These are phyloP conservation scores for Annulohypoxylon stygium DNA, from an alignment of 495 filamentous ascomycete species.

Conservation along the genomic window DNA sequence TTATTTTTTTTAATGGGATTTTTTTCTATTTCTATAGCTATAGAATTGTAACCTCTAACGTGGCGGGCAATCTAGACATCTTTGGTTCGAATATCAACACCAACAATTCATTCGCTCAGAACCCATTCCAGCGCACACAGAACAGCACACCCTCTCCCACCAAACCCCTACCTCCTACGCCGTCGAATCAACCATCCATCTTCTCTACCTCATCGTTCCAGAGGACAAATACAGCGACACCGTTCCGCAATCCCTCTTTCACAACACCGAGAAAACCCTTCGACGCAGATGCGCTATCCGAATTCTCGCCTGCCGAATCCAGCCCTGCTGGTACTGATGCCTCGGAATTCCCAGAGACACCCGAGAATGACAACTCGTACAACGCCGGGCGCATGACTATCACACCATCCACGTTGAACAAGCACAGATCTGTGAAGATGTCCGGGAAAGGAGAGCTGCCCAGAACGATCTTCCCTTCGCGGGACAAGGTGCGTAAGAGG, in stretches of 20 bases:
- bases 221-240: constrained; percentile 55
- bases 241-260: constrained; percentile 78
- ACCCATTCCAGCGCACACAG: constrained; percentile 53
- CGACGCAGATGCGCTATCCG: constrained; percentile 74
- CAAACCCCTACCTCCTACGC: constrained; percentile 54
- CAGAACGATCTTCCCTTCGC: constrained; percentile 45
- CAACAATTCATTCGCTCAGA: constrained; percentile 39
- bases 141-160: constrained; percentile 50
- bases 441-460: constrained; percentile 60
- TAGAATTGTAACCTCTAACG: constrained; percentile 6
- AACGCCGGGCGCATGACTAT: constrained; percentile 55
- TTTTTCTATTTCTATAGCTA: neutral
- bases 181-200: constrained; percentile 49
- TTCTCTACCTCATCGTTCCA: constrained; percentile 56
- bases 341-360: constrained; percentile 70
- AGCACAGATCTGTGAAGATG: constrained; percentile 58
- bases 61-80: constrained; percentile 19
- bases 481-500: constrained; percentile 62
- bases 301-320: constrained; percentile 81
- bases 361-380: constrained; percentile 56
- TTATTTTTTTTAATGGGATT: neutral
- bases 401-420: constrained; percentile 55
- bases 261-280: constrained; percentile 81
- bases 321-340: constrained; percentile 76
- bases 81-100: constrained; percentile 38